These are phyloP conservation scores for Calonectria honghensis DNA, from an alignment of 2,329 filamentous ascomycete genomes.

Conservation along the genomic window DNA sequence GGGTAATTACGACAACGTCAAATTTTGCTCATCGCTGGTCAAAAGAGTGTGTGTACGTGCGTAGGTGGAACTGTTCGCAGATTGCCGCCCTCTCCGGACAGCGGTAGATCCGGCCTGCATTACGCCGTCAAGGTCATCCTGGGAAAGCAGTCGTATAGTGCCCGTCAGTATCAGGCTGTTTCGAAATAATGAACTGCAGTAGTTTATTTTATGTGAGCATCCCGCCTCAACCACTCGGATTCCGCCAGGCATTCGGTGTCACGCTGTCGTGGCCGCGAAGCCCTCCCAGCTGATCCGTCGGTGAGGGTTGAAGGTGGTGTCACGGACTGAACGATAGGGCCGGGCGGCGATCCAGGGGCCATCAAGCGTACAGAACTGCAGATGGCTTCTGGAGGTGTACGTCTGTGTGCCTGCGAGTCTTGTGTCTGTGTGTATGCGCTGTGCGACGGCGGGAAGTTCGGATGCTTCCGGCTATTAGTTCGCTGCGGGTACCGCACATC, in stretches of 20 bases:
- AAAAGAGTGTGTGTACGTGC: constrained; percentile 5
- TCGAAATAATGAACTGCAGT: neutral
- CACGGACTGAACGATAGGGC: constrained; percentile 21
- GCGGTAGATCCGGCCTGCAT: constrained; percentile 19
- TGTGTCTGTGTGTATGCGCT: constrained; percentile 3
- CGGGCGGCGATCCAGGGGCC: constrained; percentile 21
- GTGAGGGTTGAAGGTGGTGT: constrained; percentile 19
- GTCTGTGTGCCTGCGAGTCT: constrained; percentile 5
- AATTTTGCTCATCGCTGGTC: neutral
- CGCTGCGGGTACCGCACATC: neutral
- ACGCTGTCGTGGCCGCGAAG: neutral
- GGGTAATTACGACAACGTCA: neutral
- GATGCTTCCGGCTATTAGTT: constrained; percentile 19
- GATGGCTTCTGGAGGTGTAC: neutral
- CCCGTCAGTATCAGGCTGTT: constrained; percentile 15
- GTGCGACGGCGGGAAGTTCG: constrained; percentile 14
- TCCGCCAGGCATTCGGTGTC: constrained; percentile 18
- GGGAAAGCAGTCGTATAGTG: neutral
- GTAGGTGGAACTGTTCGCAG: constrained; percentile 17
- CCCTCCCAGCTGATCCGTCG: constrained; percentile 1
- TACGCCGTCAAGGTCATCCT: neutral
- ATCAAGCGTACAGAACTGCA: neutral
- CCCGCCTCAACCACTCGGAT: neutral
- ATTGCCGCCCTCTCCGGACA: constrained; percentile 1
- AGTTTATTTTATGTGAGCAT: neutral